phyloP scores from a whole-genome alignment of 768 basidiomycete species.

The Leccinellum rugosiceps region DNA sequence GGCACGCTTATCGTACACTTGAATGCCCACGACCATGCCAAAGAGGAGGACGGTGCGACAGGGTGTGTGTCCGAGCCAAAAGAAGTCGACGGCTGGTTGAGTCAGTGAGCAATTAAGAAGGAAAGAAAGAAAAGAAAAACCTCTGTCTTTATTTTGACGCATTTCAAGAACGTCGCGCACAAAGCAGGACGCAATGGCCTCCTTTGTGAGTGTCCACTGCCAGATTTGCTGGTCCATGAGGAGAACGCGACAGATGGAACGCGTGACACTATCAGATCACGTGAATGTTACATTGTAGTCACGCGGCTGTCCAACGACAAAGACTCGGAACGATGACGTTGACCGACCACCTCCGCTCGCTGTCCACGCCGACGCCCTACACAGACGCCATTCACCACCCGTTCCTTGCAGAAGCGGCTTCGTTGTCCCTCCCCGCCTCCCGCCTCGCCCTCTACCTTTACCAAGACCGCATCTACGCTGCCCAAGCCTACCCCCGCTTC shows the following conservation, averaged over 20 bases:
- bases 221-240: conserved; percentile 26
- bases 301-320: no score
- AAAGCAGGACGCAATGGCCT: conserved; percentile 54
- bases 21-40: conserved; percentile 63
- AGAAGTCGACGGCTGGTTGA: conserved; percentile 52
- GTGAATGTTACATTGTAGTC: not conserved
- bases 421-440: conserved; percentile 43
- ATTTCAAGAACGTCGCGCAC: conserved; percentile 49
- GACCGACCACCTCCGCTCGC: conserved; percentile 35
- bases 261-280: conserved; percentile 6
- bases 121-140: conserved; percentile 13
- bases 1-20: conserved; percentile 54
- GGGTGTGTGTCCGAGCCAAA: conserved; percentile 68
- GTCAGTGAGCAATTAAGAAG: not conserved
- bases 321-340: conserved; percentile 7
- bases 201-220: conserved; percentile 56
- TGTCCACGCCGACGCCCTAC: conserved; percentile 39
- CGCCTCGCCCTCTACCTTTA: conserved; percentile 62
- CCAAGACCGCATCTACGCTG: conserved; percentile 74
- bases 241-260: not conserved
- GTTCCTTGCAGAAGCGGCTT: conserved; percentile 59
- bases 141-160: conserved; percentile 36
- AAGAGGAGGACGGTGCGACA: conserved; percentile 61
- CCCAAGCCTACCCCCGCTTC: conserved; percentile 71
- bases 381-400: conserved; percentile 48